Evolutionary conservation across 2,329 filamentous ascomycete species (phyloP).

Genomic region (Claviceps cyperi): DNA sequence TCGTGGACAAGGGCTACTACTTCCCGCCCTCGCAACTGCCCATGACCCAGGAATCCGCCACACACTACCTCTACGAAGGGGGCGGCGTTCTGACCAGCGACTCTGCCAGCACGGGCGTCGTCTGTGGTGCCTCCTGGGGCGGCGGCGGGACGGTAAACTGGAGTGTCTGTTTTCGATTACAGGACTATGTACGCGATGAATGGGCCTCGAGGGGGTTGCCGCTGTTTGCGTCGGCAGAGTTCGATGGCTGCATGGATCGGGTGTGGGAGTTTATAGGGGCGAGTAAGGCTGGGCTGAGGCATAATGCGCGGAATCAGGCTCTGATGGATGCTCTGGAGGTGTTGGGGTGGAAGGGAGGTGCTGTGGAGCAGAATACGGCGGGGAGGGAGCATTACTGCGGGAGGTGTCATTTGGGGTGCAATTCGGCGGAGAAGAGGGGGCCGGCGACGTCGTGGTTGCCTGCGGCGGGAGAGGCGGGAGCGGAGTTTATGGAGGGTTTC

Average conservation of each 20-base stretch:
- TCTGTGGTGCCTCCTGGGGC: constrained; percentile 63
- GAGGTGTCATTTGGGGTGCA: constrained; percentile 45
- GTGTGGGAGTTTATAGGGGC: constrained; percentile 73
- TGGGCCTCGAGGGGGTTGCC: constrained; percentile 59
- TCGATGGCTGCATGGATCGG: constrained; percentile 64
- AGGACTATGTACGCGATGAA: constrained; percentile 62
- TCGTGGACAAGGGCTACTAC: constrained; percentile 72
- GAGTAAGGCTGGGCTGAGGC: constrained; percentile 46
- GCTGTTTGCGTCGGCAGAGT: constrained; percentile 61
- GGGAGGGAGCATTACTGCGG: constrained; percentile 62
- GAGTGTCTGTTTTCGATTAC: constrained; percentile 52
- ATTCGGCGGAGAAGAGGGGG: constrained; percentile 61
- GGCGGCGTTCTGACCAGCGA: constrained; percentile 42
- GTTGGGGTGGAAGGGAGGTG: constrained; percentile 55
- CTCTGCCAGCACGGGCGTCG: constrained; percentile 42
- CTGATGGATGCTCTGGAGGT: constrained; percentile 63
- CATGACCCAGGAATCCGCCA: constrained; percentile 50
- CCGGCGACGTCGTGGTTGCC: constrained; percentile 65
- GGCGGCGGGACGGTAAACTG: constrained; percentile 85
- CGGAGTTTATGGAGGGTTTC: constrained; percentile 74
- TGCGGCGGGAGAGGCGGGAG: constrained; percentile 62
- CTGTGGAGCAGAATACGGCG: constrained; percentile 68
- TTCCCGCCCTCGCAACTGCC: constrained; percentile 59
- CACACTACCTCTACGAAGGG: constrained; percentile 54
- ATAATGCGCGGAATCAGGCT: constrained; percentile 57